Conservation (phyloP, 2,329 filamentous ascomycete species). For the Hypoxylon sp. region DNA sequence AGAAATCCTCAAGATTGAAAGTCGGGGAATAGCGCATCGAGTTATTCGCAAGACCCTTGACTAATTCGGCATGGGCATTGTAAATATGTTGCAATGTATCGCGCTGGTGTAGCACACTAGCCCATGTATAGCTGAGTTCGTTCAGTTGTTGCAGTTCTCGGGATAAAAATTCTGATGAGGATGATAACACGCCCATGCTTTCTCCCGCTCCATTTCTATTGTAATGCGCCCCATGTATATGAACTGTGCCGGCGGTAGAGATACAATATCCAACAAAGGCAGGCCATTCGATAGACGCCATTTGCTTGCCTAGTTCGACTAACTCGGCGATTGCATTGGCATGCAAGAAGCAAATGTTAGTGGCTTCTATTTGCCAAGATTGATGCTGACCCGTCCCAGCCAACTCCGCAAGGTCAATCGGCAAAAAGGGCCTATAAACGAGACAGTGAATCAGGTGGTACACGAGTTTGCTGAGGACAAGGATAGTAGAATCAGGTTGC, state of each 20-base stretch:
- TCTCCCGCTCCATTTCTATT: conserved; percentile 65
- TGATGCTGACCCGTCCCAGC: conserved; percentile 86
- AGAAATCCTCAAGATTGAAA: conserved; percentile 90
- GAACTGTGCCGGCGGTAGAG: conserved; percentile 87
- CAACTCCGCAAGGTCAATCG: conserved; percentile 85
- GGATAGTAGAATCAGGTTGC: conserved; percentile 81
- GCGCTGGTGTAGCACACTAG: conserved; percentile 83
- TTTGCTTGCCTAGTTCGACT: conserved; percentile 82
- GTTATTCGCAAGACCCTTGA: conserved; percentile 77
- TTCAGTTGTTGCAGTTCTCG: conserved; percentile 84
- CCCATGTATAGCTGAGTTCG: conserved; percentile 82
- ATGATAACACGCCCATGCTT: conserved; percentile 74
- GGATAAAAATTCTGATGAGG: conserved; percentile 77
- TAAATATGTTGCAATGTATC: conserved; percentile 85
- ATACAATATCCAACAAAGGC: conserved; percentile 90
- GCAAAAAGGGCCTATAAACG: conserved; percentile 88
- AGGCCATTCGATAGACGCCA: conserved; percentile 84
- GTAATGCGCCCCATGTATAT: conserved; percentile 89
- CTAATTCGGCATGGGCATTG: conserved; percentile 83
- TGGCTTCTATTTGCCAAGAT: conserved; percentile 93
- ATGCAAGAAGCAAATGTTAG: conserved; percentile 87
- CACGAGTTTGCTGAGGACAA: conserved; percentile 87
- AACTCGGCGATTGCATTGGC: conserved; percentile 90
- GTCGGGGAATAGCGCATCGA: conserved; percentile 81
- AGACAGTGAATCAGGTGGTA: conserved; percentile 91